A percentile compares a stretch with the other conserved stretches of the same genome.
Evolutionary conservation across 352 stramenopile species (phyloP).

Genomic region (Phytophthora sp.): DNA sequence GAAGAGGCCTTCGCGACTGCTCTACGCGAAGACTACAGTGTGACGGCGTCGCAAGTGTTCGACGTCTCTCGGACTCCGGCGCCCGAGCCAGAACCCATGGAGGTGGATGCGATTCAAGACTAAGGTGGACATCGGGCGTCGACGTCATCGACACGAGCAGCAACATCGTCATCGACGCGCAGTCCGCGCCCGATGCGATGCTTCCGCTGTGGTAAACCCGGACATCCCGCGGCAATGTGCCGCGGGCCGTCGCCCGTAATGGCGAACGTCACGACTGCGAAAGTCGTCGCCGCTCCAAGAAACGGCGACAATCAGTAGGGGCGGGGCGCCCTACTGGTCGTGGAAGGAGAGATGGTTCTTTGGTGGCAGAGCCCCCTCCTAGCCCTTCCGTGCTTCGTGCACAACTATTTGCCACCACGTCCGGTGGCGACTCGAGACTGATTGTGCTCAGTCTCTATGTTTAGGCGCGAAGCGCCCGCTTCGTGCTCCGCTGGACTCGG

Average conservation of each 20-base stretch:
- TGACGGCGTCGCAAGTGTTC: neutral
- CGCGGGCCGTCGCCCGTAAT: constrained; percentile 9
- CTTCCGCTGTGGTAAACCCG: constrained; percentile 12
- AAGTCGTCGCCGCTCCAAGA: no score
- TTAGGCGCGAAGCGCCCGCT: neutral
- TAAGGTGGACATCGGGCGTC: neutral
- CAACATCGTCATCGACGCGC: neutral
- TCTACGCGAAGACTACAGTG: no score
- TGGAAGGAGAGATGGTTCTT: neutral
- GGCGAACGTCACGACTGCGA: no score
- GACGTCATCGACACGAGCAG: neutral
- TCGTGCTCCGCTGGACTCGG: constrained; percentile 16
- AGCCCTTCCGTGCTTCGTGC: no score
- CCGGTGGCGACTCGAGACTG: no score
- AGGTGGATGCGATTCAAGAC: neutral
- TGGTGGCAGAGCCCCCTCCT: no score
- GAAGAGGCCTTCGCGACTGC: neutral
- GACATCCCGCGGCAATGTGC: constrained; percentile 23
- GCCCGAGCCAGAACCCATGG: neutral
- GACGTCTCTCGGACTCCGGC: no score
- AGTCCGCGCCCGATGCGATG: constrained; percentile 10
- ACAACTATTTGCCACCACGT: no score
- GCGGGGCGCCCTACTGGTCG: no score
- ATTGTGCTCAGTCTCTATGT: neutral
- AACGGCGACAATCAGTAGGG: neutral